Base-by-base conservation (phyloP, 768 basidiomycete species). In the Mycena maculata region DNA sequence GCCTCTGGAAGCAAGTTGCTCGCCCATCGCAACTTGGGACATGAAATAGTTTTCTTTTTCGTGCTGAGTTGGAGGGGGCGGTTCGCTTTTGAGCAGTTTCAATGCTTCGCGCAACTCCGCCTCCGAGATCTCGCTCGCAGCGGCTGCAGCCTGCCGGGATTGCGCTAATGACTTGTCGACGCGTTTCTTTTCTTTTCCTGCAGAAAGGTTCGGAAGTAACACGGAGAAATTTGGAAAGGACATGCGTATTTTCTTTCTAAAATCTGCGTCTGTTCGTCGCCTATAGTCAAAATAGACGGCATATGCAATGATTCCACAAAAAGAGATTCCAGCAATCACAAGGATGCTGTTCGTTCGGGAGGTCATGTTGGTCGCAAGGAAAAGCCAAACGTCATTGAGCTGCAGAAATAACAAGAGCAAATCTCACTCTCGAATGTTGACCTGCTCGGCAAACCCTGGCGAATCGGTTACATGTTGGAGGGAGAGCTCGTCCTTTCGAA, bases 221-320 rank as follows among this genome's bases (percentile, higher is more conserved):
- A 18, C 49, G 38, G 56, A 54, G 57, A 66, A 67, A 68, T 74
- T n/a, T 27, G 30, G 49, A 58, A 68, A 53, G 48, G 33, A 65
- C 64, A 87, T 79, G 92, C 96, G 89, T 63, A 99, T 86, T 76
- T 88, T 90, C 82, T 89, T 95, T 77, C 98, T 89, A 86, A 99
- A 99, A 18, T 86, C 84, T 45, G 83, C 79, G 76, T 98, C 95
- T 76, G 92, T 94, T 75, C 96, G 88, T 56, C 98, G 90, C 83
- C 88, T 93, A 83, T 97, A 90, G 84, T 99, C 98, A 74, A 98
- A 99, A 81, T 95, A 98, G 59, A 88, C 85, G 31, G 92, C 95
- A 78, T 98, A 99, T 25, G 90, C 94, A 38, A 92, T 78, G 41
- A 90, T 72, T 49, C 89, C 84, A 47, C 87, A 85, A 23, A 90